A percentile compares a stretch with the other conserved stretches of the same genome.
Evolutionary conservation across 2,329 filamentous ascomycete genomes (phyloP).

Genomic region (Colletotrichum coccodes): DNA sequence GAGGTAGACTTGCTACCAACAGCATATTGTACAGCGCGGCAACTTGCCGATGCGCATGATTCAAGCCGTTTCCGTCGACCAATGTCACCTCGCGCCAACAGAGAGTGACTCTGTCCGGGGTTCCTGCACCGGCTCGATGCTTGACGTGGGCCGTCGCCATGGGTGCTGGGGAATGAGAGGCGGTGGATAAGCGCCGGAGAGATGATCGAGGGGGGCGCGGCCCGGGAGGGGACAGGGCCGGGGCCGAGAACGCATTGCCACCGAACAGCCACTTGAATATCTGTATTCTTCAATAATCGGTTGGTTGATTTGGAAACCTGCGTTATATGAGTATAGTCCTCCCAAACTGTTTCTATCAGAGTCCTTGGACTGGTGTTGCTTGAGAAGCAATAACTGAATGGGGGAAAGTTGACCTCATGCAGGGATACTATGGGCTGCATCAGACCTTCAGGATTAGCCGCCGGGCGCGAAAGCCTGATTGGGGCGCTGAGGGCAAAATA

Average conservation of each 20-base stretch:
- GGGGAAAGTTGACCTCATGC: neutral
- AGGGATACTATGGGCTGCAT: neutral
- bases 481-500: neutral
- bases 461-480: neutral
- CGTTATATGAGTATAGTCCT: too few relatives aligned
- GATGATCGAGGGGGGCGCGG: conserved; percentile 27
- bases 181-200: conserved; percentile 22
- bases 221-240: conserved; percentile 6
- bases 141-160: conserved; percentile 11
- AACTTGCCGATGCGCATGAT: conserved; percentile 24
- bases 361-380: neutral
- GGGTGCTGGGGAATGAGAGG: conserved; percentile 23
- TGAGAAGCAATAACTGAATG: neutral
- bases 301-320: too few relatives aligned
- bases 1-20: conserved; percentile 12
- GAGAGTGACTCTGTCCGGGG: conserved; percentile 2
- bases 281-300: neutral
- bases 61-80: conserved; percentile 7
- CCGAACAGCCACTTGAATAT: neutral
- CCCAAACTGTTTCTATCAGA: neutral
- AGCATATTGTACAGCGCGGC: conserved; percentile 23
- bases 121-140: conserved; percentile 8
- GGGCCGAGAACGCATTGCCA: neutral
- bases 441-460: conserved; percentile 23
- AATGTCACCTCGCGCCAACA: conserved; percentile 26